Base-by-base conservation (phyloP, 1,284 basidiomycete genomes). In the Ustilago trichophora region DNA sequence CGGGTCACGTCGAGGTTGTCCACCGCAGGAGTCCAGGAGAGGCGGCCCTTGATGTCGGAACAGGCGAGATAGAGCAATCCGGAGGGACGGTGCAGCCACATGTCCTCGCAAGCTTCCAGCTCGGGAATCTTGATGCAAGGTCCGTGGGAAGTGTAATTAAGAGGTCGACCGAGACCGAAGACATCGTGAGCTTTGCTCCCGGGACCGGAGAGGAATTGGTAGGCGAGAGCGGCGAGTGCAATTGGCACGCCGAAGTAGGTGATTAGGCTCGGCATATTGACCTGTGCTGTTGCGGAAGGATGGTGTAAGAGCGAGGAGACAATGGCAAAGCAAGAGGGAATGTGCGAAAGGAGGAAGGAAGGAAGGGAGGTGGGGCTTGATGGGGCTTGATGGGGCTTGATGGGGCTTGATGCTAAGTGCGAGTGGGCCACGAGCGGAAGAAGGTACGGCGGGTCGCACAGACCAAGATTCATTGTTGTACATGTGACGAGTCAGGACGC, bases 31-130 rank as follows among this genome's bases (percentile, higher is more conserved):
- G 83, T 81, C 89, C 90, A 91, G 40, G 84, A 80, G 2, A 76
- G 48, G 13, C 89, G 85, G 25, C 82, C 84, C 3, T 76, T 75
- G 2, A 83, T 86, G 0, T 84, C 85, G 3, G 89, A 89, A 72
- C 90, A 91, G 10, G 88, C 88, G 9, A 89, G 84, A 74, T 89
- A 91, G n/a, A 91, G 60, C 10, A 87, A 65, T 26, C 88, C 88
- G 3, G 85, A 85, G 10, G 45, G 34, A 11, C 63, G 57, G 55
- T 80, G 78, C 1, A 78, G 49, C 73, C 72, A 80, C 59, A 66
- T 69, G 35, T 77, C 70, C 25, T 69, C 65, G 46, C 66, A 75
- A 4, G 68, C 58, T 22, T 53, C 48, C 25, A 73, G 53, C 24
- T 65, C 63, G 24, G 67, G 72, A 45, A 67, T 64, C 13, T 29